Base-by-base conservation (phyloP, 2,329 filamentous ascomycete species). In the Fusarium musae region DNA sequence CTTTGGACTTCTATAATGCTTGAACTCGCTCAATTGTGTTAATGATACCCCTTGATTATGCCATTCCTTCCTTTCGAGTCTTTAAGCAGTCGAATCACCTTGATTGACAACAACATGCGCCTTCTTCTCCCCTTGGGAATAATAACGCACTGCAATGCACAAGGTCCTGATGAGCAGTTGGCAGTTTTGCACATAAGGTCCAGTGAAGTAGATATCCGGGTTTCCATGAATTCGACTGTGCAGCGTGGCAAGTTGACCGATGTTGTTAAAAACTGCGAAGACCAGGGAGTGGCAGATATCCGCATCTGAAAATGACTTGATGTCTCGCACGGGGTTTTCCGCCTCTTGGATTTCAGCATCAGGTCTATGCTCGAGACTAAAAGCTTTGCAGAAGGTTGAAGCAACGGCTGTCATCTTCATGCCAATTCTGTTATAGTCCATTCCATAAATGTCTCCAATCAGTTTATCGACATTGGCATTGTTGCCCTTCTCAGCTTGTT, bases 241-340 rank as follows among this genome's bases (percentile, higher is more conserved):
- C 21, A 99, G 86, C 80, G 96, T 98, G 28, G 96, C 95, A 76
- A 99, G 97, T 84, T 99, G 96, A 9, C 96, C 96, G 71, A 98
- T 98, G 82, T 98, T 98, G 85, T 98, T 98, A 80, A 93, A 96
- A 71, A 98, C 94, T 15, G 96, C 96, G 82, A 97, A 99, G 0
- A 99, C 89, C 26, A 99, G 87, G 42, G 94, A 97, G 39, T 96
- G 88, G 26, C 94, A 96, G 70, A 99, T 94, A 82, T 99, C 96
- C 78, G 95, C 91, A 40, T 90, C 87, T 15, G 90, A 90, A 81
- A 98, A 98, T 3, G 26, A 52, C 19, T 66, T 49, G 13, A 39
- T 65, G 62, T 88, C 86, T 2, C 88, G 86, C 82, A 72, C 89
- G 78, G 28, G 87, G 65, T 88, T 89, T 5, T 16, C 39, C 87